A percentile compares a stretch with the other conserved stretches of the same genome.
These are phyloP conservation scores for Brassica incana DNA, from an alignment of 345 rosid genomes.

Conservation along the genomic window DNA sequence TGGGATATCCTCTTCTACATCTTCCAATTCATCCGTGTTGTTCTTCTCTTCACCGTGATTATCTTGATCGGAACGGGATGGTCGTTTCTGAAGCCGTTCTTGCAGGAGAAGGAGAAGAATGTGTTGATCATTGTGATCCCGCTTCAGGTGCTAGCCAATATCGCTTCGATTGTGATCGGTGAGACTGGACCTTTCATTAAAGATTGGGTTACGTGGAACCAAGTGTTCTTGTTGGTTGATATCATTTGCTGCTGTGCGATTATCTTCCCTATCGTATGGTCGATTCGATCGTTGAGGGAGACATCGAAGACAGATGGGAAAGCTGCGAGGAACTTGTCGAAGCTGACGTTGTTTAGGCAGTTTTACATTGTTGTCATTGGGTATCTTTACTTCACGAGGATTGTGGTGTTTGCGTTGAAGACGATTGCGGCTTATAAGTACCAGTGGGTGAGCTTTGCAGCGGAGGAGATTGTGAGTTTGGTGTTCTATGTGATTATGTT, in stretches of 20 bases:
- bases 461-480: slow-evolving; percentile 85
- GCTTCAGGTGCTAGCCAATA: slow-evolving; percentile 87
- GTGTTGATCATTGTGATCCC: slow-evolving; percentile 95
- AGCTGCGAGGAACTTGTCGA: slow-evolving; percentile 87
- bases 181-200: slow-evolving; percentile 89
- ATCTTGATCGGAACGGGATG: slow-evolving; percentile 96
- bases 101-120: slow-evolving; percentile 97
- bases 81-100: slow-evolving; percentile 90
- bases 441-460: slow-evolving; percentile 93
- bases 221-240: slow-evolving; percentile 83
- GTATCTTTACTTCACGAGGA: slow-evolving; percentile 86
- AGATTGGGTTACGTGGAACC: slow-evolving; percentile 97
- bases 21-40: slow-evolving; percentile 83
- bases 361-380: slow-evolving; percentile 91
- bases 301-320: slow-evolving; percentile 93
- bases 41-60: slow-evolving; percentile 83
- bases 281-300: slow-evolving; percentile 80
- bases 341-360: slow-evolving; percentile 80
- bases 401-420: slow-evolving; percentile 82
- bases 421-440: slow-evolving; percentile 87
- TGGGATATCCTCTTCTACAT: slow-evolving; percentile 96
- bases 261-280: slow-evolving; percentile 97
- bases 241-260: slow-evolving; percentile 92
- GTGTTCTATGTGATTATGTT: slow-evolving; percentile 75
- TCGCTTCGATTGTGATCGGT: slow-evolving; percentile 86